These are phyloP conservation scores for Ophiostoma sp. DNA, from an alignment of 2,329 filamentous ascomycete species.

Conservation along the genomic window DNA sequence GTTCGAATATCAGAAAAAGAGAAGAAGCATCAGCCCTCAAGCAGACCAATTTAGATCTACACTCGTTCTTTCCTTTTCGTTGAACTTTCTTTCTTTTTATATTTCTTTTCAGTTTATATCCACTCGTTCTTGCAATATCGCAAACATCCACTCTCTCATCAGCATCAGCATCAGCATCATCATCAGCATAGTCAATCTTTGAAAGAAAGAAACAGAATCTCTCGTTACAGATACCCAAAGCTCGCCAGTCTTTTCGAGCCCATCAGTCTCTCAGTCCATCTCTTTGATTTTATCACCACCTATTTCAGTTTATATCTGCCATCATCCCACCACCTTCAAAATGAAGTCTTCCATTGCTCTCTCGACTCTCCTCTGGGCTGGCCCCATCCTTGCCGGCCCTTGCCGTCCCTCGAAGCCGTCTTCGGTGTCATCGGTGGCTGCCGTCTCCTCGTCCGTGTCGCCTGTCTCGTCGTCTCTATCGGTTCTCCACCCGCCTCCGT, in stretches of 20 bases:
- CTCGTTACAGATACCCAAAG: background rate
- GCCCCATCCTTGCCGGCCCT: background rate
- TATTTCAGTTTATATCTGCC: background rate
- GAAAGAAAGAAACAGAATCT: background rate
- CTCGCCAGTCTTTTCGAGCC: constrained; percentile 7
- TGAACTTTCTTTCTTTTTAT: background rate
- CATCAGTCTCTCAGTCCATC: background rate
- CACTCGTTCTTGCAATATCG: constrained; percentile 7
- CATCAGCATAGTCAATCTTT: constrained; percentile 15
- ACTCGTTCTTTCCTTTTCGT: constrained; percentile 11
- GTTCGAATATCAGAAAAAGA: background rate
- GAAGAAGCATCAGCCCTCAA: background rate
- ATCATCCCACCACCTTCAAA: background rate
- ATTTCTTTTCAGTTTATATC: background rate
- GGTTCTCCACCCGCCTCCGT: background rate
- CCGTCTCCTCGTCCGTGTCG: background rate
- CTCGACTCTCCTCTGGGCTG: constrained; percentile 15
- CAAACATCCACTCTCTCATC: constrained; percentile 5
- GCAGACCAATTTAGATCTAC: background rate
- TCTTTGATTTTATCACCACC: background rate
- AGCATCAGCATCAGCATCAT: background rate
- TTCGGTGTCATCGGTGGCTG: background rate
- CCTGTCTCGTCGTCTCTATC: background rate
- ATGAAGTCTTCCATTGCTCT: constrained; percentile 18
- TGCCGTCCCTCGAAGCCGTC: constrained; percentile 15